These are phyloP conservation scores for Cadophora malorum DNA, from an alignment of 2,329 filamentous ascomycete genomes.

Conservation along the genomic window DNA sequence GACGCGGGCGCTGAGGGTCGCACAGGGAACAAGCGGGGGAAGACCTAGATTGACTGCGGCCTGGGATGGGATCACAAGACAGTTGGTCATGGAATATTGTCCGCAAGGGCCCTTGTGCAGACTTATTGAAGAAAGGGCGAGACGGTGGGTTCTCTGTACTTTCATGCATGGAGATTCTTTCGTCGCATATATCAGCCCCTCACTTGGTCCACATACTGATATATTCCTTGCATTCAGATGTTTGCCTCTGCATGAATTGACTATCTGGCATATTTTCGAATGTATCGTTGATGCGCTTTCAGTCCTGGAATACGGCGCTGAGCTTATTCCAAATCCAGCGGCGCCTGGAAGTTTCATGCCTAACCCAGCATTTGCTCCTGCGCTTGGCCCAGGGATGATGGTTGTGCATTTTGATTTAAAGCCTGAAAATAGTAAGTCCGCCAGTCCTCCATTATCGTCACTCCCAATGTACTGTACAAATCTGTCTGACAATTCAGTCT, in stretches of 20 bases:
- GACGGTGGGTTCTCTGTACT: neutral
- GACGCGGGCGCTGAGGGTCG: neutral
- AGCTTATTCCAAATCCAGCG: neutral
- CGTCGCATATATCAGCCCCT: too few relatives aligned
- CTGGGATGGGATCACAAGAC: neutral
- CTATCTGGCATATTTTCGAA: conserved; percentile 24
- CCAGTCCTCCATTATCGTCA: too few relatives aligned
- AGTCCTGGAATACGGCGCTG: conserved; percentile 13
- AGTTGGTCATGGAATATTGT: conserved; percentile 14
- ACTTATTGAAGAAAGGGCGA: neutral
- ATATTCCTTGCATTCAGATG: neutral
- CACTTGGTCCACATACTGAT: neutral
- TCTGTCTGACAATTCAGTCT: neutral
- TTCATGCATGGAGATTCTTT: neutral
- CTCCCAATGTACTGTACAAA: too few relatives aligned
- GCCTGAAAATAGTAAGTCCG: conserved; percentile 20
- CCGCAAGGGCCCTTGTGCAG: neutral
- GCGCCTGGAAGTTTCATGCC: neutral
- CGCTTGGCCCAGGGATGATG: neutral
- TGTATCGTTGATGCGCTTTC: conserved; percentile 20
- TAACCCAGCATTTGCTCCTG: neutral
- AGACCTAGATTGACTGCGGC: too few relatives aligned
- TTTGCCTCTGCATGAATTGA: conserved; percentile 13
- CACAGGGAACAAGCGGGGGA: too few relatives aligned
- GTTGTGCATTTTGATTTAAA: conserved; percentile 26